Conservation (phyloP, 2,329 filamentous ascomycete species). For the Phialophora verrucosa region DNA sequence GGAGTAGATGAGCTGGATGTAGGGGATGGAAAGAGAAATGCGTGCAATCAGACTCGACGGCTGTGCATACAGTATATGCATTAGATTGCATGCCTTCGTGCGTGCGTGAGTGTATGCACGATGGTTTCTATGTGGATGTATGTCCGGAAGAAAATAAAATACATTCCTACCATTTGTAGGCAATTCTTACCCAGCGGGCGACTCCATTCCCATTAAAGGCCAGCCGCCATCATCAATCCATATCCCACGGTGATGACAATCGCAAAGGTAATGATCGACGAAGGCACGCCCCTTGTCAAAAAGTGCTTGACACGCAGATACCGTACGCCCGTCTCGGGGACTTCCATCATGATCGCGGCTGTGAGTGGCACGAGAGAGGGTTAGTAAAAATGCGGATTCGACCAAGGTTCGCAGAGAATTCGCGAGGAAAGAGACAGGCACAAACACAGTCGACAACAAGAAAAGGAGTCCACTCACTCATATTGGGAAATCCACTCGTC, state of each 20-base stretch:
- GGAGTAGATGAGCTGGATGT: too few relatives aligned
- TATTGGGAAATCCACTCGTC: conserved; percentile 96
- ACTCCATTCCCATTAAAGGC: conserved; percentile 56
- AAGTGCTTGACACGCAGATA: conserved; percentile 95
- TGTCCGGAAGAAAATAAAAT: not conserved
- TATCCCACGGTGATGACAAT: conserved; percentile 91
- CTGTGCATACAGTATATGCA: too few relatives aligned
- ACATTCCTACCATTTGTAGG: not conserved
- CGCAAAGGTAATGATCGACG: conserved; percentile 77
- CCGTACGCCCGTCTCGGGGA: conserved; percentile 83
- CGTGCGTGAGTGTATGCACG: too few relatives aligned
- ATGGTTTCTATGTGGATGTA: too few relatives aligned
- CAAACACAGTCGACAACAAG: not conserved
- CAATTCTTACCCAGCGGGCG: not conserved
- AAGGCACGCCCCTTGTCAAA: conserved; percentile 88
- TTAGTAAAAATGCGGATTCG: conserved; percentile 3
- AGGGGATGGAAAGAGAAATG: too few relatives aligned
- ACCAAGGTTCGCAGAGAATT: not conserved
- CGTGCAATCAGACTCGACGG: too few relatives aligned
- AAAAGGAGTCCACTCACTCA: conserved; percentile 74
- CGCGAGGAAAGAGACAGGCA: conserved; percentile 15
- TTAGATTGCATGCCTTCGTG: too few relatives aligned
- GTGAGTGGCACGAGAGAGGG: conserved; percentile 1
- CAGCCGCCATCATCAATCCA: conserved; percentile 79
- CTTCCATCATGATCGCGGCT: conserved; percentile 99